Evolutionary conservation across 1,284 basidiomycete species (phyloP), one percentile per base, ranked within the genome.

Genomic region (Melampsora americana): DNA sequence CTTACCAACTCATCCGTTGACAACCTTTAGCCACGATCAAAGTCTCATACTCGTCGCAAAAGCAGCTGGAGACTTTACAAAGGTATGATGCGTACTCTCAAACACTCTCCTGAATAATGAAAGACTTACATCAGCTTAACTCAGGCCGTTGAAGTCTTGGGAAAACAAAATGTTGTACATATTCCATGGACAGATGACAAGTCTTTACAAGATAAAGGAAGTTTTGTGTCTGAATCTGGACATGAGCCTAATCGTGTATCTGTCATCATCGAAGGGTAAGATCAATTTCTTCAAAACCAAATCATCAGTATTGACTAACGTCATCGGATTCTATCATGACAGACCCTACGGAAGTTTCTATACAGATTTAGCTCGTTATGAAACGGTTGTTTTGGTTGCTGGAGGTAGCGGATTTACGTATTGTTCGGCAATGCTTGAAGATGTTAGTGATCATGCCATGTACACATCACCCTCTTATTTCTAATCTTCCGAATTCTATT

Each of bases 321-420:
- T 42, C 42, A 12, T 42, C 14, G 42, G 7, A 42, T 42, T 42
- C 12, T 14, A 42, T n/a, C 12, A 42, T 35, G 16, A 30, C 28
- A 70, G 56, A 30, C 68, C 68, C n/a, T 71, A 71, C 50, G 69
- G 69, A n/a, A 23, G 28, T 14, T 71, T 59, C 12, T 64, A 64
- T 16, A 16, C 44, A 26, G 69, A 71, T n/a, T 61, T 71, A 59
- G 26, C 42, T 20, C 56, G 44, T 62, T 64, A 64, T 32, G 60
- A 71, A 30, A 71, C 69, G 30, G 69, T 71, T 5, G 42, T 71
- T 26, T 44, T 71, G 28, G 35, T 71, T 32, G 60, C 60, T 64
- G 69, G 69, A 32, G 69, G 69, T 32, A 71, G 69, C 30, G 69
- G 60, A 44, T 71, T 71, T 32, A 71, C 69, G 23, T 64, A 71